phyloP scores from a whole-genome alignment of 768 basidiomycete genomes.

The Suillus spraguei region DNA sequence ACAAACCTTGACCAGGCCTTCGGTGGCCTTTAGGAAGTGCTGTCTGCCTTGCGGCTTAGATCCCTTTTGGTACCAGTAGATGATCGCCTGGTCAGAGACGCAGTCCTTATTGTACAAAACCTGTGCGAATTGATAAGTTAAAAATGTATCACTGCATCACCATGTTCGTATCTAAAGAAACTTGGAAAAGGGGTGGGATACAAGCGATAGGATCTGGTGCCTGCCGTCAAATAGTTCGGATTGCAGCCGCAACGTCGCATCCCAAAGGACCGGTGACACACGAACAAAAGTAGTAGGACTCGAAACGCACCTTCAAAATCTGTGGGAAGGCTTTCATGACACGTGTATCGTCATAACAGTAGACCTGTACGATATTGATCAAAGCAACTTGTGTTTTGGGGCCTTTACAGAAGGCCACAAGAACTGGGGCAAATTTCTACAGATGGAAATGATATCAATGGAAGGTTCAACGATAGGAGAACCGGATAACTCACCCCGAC shows the following conservation, averaged over 20 bases:
- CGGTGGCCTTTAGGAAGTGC: constrained; percentile 89
- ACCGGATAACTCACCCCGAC: constrained; percentile 61
- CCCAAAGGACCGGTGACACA: constrained; percentile 3
- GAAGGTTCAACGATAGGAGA: neutral
- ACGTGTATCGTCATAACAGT: constrained; percentile 96
- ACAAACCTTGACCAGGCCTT: constrained; percentile 84
- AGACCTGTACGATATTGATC: constrained; percentile 93
- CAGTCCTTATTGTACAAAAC: constrained; percentile 96
- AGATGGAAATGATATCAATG: neutral
- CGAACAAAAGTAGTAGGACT: neutral
- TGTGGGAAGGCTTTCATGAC: constrained; percentile 95
- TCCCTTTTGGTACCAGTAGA: constrained; percentile 98
- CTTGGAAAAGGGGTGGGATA: neutral
- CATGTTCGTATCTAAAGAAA: neutral
- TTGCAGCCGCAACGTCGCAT: neutral
- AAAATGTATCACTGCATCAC: neutral
- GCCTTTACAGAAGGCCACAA: constrained; percentile 88
- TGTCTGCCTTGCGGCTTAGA: constrained; percentile 94
- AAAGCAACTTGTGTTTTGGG: constrained; percentile 92
- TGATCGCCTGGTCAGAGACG: constrained; percentile 93
- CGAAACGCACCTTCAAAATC: constrained; percentile 73
- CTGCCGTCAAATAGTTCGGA: neutral
- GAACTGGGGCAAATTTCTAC: constrained; percentile 80
- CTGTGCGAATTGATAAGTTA: constrained; percentile 41
- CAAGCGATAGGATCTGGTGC: neutral